These are phyloP conservation scores for Trifolium subterraneum DNA, from an alignment of 306 rosid genomes.

Conservation along the genomic window DNA sequence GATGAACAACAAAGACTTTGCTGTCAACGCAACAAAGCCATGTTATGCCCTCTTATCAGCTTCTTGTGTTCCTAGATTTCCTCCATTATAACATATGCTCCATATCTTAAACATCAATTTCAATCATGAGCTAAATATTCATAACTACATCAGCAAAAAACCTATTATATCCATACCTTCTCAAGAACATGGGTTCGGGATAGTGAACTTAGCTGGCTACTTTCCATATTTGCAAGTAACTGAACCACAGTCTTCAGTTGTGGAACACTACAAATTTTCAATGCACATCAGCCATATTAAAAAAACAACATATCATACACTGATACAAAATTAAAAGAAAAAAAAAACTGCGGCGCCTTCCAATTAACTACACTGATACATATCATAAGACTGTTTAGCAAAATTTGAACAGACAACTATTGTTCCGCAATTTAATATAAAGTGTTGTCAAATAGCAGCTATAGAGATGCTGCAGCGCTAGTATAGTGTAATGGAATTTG, in stretches of 20 bases:
- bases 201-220: slow-evolving; percentile 67
- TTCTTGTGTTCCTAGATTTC: slow-evolving; percentile 25
- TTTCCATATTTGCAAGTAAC: slow-evolving; percentile 86
- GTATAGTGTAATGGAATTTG: background rate
- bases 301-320: slow-evolving; percentile 19
- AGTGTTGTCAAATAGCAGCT: background rate
- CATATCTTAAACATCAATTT: background rate
- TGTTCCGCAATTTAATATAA: background rate
- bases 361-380: too few relatives aligned
- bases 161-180: slow-evolving; percentile 57
- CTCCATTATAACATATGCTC: slow-evolving; percentile 14
- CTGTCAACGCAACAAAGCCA: slow-evolving; percentile 1
- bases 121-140: slow-evolving; percentile 4
- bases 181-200: slow-evolving; percentile 50
- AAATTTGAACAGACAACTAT: background rate
- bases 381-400: too few relatives aligned
- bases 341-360: background rate
- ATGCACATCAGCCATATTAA: slow-evolving; percentile 34
- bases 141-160: slow-evolving; percentile 17
- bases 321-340: slow-evolving; percentile 13
- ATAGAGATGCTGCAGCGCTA: background rate
- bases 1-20: slow-evolving; percentile 21
- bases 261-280: slow-evolving; percentile 62
- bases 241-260: slow-evolving; percentile 76
- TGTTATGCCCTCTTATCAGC: background rate